phyloP scores from a whole-genome alignment of 139 green algal species.

The Eudorina sp. region DNA sequence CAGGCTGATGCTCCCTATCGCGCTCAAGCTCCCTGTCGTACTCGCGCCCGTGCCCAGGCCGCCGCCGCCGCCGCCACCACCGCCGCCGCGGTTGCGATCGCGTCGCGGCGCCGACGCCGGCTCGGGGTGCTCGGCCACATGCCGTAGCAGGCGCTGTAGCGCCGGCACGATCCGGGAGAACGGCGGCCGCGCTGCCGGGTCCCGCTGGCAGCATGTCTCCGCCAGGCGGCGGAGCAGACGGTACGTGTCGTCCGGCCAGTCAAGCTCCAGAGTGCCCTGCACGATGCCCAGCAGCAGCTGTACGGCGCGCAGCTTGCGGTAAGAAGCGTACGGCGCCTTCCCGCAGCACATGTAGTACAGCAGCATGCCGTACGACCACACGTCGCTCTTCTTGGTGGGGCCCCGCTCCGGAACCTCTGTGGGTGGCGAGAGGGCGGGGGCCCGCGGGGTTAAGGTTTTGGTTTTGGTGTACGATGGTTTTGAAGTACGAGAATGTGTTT shows the following conservation, averaged over 20 bases:
- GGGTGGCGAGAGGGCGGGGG: not conserved
- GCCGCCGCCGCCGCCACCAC: not conserved
- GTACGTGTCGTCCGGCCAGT: constrained; percentile 35
- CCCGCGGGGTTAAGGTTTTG: not conserved
- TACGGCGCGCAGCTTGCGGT: not conserved
- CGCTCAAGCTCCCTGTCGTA: not conserved
- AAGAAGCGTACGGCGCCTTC: constrained; percentile 8
- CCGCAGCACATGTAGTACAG: constrained; percentile 44
- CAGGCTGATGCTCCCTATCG: not conserved
- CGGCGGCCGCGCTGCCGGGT: constrained; percentile 11
- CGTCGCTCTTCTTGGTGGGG: constrained; percentile 22
- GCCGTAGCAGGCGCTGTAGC: constrained; percentile 18
- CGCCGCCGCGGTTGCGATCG: not conserved
- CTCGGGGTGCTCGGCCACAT: constrained; percentile 20
- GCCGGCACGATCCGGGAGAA: constrained; percentile 26
- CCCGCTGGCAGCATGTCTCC: constrained; percentile 22
- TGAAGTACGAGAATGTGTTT: too few relatives aligned
- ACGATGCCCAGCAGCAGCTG: constrained; percentile 42
- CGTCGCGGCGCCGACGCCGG: not conserved
- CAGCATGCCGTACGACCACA: constrained; percentile 35
- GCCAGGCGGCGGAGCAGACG: constrained; percentile 19
- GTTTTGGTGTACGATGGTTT: too few relatives aligned
- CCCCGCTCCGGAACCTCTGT: constrained; percentile 22
- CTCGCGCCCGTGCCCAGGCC: not conserved
- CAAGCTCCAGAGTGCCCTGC: not conserved